Percentiles rank a stretch among this genome's conserved stretches.
Evolutionary conservation across 805 yeast species (phyloP).

Genomic region (Candida orba): DNA sequence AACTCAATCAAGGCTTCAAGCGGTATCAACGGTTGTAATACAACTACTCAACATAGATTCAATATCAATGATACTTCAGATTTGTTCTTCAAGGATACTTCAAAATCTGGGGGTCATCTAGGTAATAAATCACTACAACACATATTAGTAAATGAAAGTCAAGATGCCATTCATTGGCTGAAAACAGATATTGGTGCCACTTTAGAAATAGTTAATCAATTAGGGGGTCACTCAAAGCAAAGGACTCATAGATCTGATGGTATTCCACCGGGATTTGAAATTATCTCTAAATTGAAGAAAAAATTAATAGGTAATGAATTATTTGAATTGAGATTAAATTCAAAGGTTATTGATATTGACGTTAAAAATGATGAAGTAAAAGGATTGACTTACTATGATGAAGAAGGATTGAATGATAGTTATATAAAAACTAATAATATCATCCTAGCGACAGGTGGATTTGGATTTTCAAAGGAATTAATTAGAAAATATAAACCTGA

Average conservation of each 20-base stretch:
- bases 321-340: slow-evolving; percentile 31
- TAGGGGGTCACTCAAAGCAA: slow-evolving; percentile 78
- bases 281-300: slow-evolving; percentile 38
- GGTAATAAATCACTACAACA: slow-evolving; percentile 54
- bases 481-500: slow-evolving; percentile 41
- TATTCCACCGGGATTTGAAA: slow-evolving; percentile 55
- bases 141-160: slow-evolving; percentile 54
- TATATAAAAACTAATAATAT: slow-evolving; percentile 27
- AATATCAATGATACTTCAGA: slow-evolving; percentile 50
- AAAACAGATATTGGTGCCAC: slow-evolving; percentile 55
- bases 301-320: slow-evolving; percentile 27
- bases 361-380: slow-evolving; percentile 26
- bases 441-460: slow-evolving; percentile 56
- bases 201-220: slow-evolving; percentile 58
- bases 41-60: slow-evolving; percentile 45
- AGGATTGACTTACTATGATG: slow-evolving; percentile 36
- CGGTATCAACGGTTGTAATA: slow-evolving; percentile 65
- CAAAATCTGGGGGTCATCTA: slow-evolving; percentile 54
- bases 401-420: slow-evolving; percentile 19
- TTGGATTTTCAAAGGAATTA: slow-evolving; percentile 33
- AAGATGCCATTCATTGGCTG: slow-evolving; percentile 67
- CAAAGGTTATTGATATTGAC: slow-evolving; percentile 31
- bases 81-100: slow-evolving; percentile 57
- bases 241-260: slow-evolving; percentile 74
- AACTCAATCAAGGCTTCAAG: slow-evolving; percentile 57